These are phyloP conservation scores for Chlamydomonas sp. DNA, from an alignment of 139 green algal genomes.

Conservation along the genomic window DNA sequence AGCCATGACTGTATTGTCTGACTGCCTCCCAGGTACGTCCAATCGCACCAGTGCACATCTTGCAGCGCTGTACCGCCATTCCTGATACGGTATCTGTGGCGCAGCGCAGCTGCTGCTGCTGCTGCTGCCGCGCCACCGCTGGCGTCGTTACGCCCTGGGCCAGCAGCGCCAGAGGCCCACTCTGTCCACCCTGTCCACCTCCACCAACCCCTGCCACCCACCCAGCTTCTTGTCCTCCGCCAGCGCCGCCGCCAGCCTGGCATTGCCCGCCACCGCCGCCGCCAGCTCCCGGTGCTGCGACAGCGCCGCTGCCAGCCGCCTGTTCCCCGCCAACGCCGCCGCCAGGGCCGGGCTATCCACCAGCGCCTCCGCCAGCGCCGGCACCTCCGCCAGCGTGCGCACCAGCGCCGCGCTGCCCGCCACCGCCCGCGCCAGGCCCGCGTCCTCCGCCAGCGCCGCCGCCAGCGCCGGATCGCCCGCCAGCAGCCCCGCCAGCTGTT, in stretches of 20 bases:
- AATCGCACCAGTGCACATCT: too few relatives aligned
- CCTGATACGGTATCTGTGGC: too few relatives aligned
- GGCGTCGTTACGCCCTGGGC: too few relatives aligned
- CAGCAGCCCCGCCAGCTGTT: not conserved
- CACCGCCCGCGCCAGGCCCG: not conserved
- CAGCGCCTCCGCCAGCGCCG: conserved; percentile 9
- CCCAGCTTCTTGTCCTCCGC: not conserved
- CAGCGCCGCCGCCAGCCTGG: not conserved
- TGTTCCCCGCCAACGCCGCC: conserved; percentile 1
- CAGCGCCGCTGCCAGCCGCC: not conserved
- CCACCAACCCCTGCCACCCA: too few relatives aligned
- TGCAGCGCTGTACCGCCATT: too few relatives aligned
- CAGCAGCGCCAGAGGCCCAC: too few relatives aligned
- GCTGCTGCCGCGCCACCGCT: too few relatives aligned
- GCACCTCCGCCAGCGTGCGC: not conserved
- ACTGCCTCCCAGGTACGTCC: too few relatives aligned
- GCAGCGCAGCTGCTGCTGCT: too few relatives aligned
- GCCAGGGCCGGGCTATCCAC: not conserved
- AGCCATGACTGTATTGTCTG: too few relatives aligned
- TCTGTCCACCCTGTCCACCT: too few relatives aligned
- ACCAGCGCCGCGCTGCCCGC: not conserved
- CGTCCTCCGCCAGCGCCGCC: not conserved
- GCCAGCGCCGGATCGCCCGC: not conserved
- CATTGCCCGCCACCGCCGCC: not conserved
- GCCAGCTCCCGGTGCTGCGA: not conserved